Base-by-base conservation (phyloP, 495 filamentous ascomycete genomes). In the Friedmanniomyces simplex region DNA sequence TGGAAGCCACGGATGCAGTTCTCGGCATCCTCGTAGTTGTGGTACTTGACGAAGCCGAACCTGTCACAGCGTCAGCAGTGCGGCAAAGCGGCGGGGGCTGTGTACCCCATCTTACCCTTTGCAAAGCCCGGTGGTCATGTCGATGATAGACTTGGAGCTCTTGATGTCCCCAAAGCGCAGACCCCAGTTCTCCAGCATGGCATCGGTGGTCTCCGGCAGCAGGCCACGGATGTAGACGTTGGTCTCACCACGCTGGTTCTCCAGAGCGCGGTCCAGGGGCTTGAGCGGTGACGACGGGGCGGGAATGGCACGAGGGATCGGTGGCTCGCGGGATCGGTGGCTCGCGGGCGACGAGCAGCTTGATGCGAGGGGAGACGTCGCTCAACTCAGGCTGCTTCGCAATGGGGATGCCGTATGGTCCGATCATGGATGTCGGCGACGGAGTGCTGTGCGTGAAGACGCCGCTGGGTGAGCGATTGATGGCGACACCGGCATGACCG, bases 221-320 rank as follows among this genome's bases (percentile, higher is more conserved):
- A 99, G 83, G 16, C 93, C 93, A 52, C 93, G 86, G 58, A 99
- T 95, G 73, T 99, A 99, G 60, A 99, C 91, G 63, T 99, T 99
- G 50, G 80, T 97, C 76, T 80, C 91, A 63, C 74, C 86, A 67
- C 81, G 87, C 37, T 86, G 85, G 63, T 97, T 97, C 69, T 94
- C 86, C 48, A 97, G 76, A 63, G 89, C 89, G 72, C 95, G 89
- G 60, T 91, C 88, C 30, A 96, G 80, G 32, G 87, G 88, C 77
- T 84, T 85, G 68, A 85, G 49, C 10, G 77, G 72, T 78, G 88
- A 65, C 81, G 82, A 53, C 74, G 83, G 65, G 79, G 90, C 89
- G 22, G 90, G 90, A 50, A 98, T 87, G 21, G 94, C 90, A 32
- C 77, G 74, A n/a, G 93, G 93, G 62, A 97, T 95, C 1, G 81